A percentile compares a stretch with the other conserved stretches of the same genome.
phyloP scores from a whole-genome alignment of 805 yeast genomes.

The Kluyveromyces wickerhamii region DNA sequence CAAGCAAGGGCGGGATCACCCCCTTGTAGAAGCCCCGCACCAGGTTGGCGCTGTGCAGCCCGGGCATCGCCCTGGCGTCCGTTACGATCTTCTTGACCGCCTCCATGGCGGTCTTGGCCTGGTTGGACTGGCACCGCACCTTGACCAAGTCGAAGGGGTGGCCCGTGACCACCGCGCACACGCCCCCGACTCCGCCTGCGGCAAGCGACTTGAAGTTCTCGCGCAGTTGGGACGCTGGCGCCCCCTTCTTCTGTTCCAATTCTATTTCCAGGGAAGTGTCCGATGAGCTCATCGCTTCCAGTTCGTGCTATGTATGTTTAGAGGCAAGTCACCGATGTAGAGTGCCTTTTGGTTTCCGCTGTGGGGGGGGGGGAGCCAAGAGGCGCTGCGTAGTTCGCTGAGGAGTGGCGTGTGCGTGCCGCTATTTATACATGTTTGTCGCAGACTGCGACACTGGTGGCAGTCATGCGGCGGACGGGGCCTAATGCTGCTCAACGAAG shows the following conservation, averaged over 20 bases:
- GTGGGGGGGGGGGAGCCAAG: no score
- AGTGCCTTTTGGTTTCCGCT: no score
- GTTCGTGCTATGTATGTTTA: no score
- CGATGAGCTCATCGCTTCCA: constrained; percentile 2
- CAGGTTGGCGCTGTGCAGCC: constrained; percentile 12
- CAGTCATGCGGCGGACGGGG: no score
- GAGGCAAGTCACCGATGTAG: no score
- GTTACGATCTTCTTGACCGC: constrained; percentile 65
- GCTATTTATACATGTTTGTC: no score
- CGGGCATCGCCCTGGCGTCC: constrained; percentile 46
- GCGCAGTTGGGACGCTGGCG: constrained; percentile 22
- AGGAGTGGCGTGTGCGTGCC: no score
- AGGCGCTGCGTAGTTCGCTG: no score
- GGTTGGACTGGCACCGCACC: constrained; percentile 78
- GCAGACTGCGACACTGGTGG: no score
- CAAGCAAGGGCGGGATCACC: constrained; percentile 87
- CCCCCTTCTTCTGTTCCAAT: not conserved
- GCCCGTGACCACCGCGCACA: constrained; percentile 91
- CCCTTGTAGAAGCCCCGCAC: constrained; percentile 79
- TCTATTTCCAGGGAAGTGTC: constrained; percentile 3
- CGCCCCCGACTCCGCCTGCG: constrained; percentile 95
- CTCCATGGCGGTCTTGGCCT: constrained; percentile 51
- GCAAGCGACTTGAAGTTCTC: constrained; percentile 83
- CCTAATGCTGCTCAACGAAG: no score
- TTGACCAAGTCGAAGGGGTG: constrained; percentile 94